Evolutionary conservation across 176 grass and related monocot species (phyloP), one percentile per base, ranked within the genome.

Genomic region (Panicum miliaceum): DNA sequence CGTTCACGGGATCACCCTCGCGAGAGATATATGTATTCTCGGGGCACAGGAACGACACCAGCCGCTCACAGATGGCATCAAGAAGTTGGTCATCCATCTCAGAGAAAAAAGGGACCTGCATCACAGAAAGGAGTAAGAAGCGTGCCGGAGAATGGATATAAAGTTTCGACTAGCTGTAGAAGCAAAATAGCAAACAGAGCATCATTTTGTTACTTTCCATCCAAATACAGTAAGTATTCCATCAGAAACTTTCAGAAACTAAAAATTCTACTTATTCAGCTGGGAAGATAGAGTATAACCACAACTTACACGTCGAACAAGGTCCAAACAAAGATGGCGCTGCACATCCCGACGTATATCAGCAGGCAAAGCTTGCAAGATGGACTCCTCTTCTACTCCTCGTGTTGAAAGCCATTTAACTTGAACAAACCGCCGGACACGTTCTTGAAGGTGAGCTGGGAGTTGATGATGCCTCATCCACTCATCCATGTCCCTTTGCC

Each of bases 381-480:
- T 98, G 42, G 84, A 87, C 61, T 98, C 95, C 71, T 98, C 95
- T 71, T 98, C 92, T 4, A 98, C 95, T 67, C 95, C 95, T 63
- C 92, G 82, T 6, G 95, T 98, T 32, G 92, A 89, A 82, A 93
- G 91, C 95, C 95, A 98, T 85, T 98, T 98, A 29, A 91, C 93
- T 83, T 95, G 95, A 80, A 98, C 90, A 64, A 98, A 98, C 53
- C 92, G 92, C 20, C 91, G 80, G 34, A 97, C 94, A 27, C 94
- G 94, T 41, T 94, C 90, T 53, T 97, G 92, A 47, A 97, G 82
- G 34, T 92, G 19, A 12, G 63, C 50, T 22, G 92, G 94, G 41
- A 97, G 88, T 18, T 94, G 94, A 79, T 92, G 94, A 79, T 97
- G 94, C 36, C 83, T 81, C 94, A 97, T 97, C 94, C 94, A 97